Conservation (phyloP, 306 rosid species). For the Prunus mongolica region DNA sequence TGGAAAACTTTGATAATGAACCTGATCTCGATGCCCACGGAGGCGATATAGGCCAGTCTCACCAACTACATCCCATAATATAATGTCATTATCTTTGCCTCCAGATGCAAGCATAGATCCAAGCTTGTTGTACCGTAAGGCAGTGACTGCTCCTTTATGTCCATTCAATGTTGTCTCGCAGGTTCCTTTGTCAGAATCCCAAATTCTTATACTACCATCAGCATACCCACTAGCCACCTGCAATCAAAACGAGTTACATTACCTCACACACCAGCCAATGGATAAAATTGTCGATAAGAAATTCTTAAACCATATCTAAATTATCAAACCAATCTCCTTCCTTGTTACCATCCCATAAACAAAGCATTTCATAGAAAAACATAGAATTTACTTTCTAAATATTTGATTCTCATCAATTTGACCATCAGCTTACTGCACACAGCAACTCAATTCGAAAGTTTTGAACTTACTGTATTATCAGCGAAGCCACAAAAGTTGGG, state of each 20-base stretch:
- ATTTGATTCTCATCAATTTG: background rate
- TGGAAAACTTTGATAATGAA: conserved; percentile 11
- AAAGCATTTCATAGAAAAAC: background rate
- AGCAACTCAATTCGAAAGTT: background rate
- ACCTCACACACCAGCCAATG: background rate
- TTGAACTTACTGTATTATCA: background rate
- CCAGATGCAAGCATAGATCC: conserved; percentile 90
- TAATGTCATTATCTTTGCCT: conserved; percentile 83
- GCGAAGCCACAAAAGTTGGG: background rate
- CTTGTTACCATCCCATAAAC: background rate
- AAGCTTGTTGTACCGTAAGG: conserved; percentile 63
- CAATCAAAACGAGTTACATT: conserved; percentile 17
- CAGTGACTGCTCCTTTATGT: conserved; percentile 85
- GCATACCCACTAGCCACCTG: conserved; percentile 85
- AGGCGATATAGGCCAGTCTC: conserved; percentile 90
- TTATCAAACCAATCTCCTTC: background rate
- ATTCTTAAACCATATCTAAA: background rate
- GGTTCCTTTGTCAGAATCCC: conserved; percentile 72
- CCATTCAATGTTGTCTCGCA: conserved; percentile 89
- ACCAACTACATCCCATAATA: conserved; percentile 84
- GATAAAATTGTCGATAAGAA: background rate
- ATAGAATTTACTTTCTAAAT: background rate
- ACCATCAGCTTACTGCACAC: background rate
- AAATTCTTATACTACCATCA: conserved; percentile 80
- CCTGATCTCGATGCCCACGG: conserved; percentile 91